Conservation (phyloP, 768 basidiomycete genomes). For the Lanmaoa pseudosensibilis region DNA sequence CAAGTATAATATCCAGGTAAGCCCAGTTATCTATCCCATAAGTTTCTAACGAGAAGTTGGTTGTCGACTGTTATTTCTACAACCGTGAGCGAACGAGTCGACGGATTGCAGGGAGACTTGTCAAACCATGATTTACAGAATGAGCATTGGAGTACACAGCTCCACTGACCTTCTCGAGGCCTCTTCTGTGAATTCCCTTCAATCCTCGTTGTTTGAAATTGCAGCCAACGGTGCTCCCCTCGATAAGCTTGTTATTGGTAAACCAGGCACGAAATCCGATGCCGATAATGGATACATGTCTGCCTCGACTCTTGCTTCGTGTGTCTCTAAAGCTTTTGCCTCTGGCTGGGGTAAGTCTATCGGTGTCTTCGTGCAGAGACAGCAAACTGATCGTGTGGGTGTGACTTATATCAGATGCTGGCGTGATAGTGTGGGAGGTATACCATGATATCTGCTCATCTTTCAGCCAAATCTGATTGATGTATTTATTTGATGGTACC, state of each 20-base stretch:
- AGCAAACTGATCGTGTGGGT: not conserved
- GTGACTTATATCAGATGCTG: not conserved
- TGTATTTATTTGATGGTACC: not conserved
- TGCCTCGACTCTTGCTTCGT: slow-evolving; percentile 53
- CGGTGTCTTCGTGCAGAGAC: not conserved
- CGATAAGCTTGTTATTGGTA: slow-evolving; percentile 68
- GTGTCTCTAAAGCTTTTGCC: slow-evolving; percentile 46
- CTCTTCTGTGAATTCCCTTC: no score
- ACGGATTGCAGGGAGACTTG: no score
- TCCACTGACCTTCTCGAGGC: no score
- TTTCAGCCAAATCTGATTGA: not conserved
- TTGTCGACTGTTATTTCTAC: no score
- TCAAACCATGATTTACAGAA: no score
- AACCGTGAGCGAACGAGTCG: no score
- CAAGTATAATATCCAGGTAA: no score
- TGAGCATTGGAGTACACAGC: no score
- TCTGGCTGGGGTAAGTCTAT: slow-evolving; percentile 4
- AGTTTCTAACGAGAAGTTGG: no score
- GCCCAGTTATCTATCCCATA: no score
- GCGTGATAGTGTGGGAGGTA: not conserved
- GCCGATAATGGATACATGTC: slow-evolving; percentile 58
- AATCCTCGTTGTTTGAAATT: not conserved
- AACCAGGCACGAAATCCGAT: slow-evolving; percentile 27
- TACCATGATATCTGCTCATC: not conserved
- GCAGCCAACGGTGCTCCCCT: slow-evolving; percentile 42